Conservation (phyloP, 345 rosid species). For the Hibiscus mutabilis region DNA sequence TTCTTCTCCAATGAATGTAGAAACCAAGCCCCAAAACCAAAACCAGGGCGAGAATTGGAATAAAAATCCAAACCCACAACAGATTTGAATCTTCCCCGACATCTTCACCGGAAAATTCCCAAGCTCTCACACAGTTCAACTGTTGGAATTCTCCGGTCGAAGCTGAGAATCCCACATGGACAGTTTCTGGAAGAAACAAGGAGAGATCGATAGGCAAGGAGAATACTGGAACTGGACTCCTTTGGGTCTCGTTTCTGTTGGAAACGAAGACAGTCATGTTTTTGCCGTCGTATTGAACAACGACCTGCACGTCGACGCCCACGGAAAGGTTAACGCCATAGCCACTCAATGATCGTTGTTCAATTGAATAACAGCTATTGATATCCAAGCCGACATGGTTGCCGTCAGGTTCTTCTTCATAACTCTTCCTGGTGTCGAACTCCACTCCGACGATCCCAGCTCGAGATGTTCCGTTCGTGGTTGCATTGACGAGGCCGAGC, state of each 20-base stretch:
- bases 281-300: conserved; percentile 38
- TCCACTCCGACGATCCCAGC: conserved; percentile 5
- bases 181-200: conserved; percentile 33
- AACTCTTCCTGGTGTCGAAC: conserved; percentile 8
- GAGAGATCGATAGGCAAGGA: conserved; percentile 42
- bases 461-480: not conserved
- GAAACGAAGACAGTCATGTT: conserved; percentile 40
- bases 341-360: conserved; percentile 31
- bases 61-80: conserved; percentile 35
- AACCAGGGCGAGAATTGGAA: conserved; percentile 14
- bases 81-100: conserved; percentile 15
- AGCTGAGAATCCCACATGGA: conserved; percentile 57
- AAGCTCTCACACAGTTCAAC: conserved; percentile 49
- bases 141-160: conserved; percentile 40
- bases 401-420: conserved; percentile 1
- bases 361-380: conserved; percentile 21
- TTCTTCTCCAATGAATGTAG: conserved; percentile 29
- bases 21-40: conserved; percentile 12
- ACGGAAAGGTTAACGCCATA: conserved; percentile 22
- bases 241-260: not conserved
- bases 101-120: conserved; percentile 39
- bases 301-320: conserved; percentile 9
- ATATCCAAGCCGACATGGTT: conserved; percentile 14
- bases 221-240: conserved; percentile 18
- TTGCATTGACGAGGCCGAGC: conserved; percentile 11